Evolutionary conservation across 2,329 filamentous ascomycete genomes (phyloP), one percentile per base, ranked within the genome.

Genomic region (Sporothrix brunneoviolacea): DNA sequence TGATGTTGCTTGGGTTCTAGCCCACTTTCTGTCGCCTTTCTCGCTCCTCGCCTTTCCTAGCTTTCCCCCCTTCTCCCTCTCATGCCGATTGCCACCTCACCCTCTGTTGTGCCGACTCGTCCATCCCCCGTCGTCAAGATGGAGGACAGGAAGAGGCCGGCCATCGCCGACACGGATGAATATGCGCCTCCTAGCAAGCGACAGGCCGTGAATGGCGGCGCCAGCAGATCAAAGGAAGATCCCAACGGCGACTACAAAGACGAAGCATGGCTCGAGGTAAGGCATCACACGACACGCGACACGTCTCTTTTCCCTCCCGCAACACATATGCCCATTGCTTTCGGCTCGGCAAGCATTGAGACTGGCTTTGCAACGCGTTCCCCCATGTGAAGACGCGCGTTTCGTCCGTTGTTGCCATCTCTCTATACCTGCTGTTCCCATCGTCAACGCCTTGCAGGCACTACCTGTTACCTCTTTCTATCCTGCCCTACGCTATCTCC

Each of bases 91-190:
- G 83, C 87, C 74, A 85, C 87, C 73, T 79, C 81, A 61, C 77
- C 78, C 68, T 79, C 82, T 71, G 77, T 84, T 70, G 70, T 72
- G 66, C 78, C 84, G 56, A 58, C 54, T 77, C 81, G 83, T 80
- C 82, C 86, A 76, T 85, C 88, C 74, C 83, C 83, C 79, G 78
- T 88, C 73, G 76, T 83, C 76, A 95, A 93, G 81, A 98, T 97
- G 91, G 93, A 98, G 80, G 93, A 97, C 77, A 89, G 93, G 81
- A 98, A 98, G 81, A 84, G 93, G 81, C 86, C 90, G 65, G 88
- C 90, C 65, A 79, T 86, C 61, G 79, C 81, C 70, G 86, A 85
- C 65, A 74, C 81, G 63, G 88, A 93, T 68, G 89, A 96, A 60
- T 75, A 88, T 64, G 87, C 86, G 58, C 91, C 91, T 59, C 91